These are phyloP conservation scores for Cenococcum geophilum DNA, from an alignment of 495 filamentous ascomycete genomes.

Conservation along the genomic window DNA sequence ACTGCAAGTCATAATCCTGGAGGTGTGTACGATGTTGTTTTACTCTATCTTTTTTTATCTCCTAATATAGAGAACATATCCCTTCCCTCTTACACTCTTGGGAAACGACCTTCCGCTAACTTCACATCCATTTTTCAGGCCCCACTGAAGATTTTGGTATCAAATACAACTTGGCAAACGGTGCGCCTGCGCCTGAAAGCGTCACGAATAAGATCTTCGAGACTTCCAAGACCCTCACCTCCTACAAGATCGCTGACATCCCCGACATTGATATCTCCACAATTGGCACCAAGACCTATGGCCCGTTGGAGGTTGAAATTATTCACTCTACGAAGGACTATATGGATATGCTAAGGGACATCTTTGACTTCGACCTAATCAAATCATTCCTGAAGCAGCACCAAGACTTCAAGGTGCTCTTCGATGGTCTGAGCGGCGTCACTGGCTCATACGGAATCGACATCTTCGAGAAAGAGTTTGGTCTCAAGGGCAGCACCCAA, in stretches of 20 bases:
- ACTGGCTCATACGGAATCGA: slow-evolving; percentile 91
- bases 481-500: slow-evolving; percentile 74
- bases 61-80: neutral
- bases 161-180: slow-evolving; percentile 98
- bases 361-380: slow-evolving; percentile 96
- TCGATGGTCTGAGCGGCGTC: slow-evolving; percentile 89
- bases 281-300: slow-evolving; percentile 78
- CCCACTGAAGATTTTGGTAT: slow-evolving; percentile 94
- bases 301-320: slow-evolving; percentile 84
- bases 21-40: slow-evolving; percentile 47
- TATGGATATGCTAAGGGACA: slow-evolving; percentile 89
- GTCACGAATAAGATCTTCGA: slow-evolving; percentile 98
- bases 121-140: slow-evolving; percentile 45
- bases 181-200: slow-evolving; percentile 87
- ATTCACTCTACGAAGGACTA: slow-evolving; percentile 91
- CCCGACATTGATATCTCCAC: slow-evolving; percentile 77
- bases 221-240: slow-evolving; percentile 75
- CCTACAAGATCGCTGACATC: slow-evolving; percentile 87
- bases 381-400: slow-evolving; percentile 80
- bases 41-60: neutral
- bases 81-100: neutral
- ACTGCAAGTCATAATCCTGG: slow-evolving; percentile 98
- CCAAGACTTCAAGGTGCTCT: slow-evolving; percentile 91
- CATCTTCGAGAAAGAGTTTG: slow-evolving; percentile 91
- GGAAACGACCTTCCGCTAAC: neutral